phyloP scores from a whole-genome alignment of 305 asterid species.

The Rubia balearica region DNA sequence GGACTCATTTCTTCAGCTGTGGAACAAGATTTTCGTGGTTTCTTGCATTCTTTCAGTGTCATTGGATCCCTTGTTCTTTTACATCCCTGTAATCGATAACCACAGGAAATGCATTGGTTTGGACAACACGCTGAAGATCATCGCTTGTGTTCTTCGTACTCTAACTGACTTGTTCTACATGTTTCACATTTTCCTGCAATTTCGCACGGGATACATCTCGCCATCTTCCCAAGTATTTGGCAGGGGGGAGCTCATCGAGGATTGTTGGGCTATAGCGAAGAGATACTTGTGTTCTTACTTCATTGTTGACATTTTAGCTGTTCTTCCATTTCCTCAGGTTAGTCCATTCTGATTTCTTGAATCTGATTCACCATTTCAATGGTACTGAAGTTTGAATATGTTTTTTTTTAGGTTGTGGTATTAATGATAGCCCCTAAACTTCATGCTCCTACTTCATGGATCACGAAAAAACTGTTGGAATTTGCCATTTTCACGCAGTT shows the following conservation, averaged over 20 bases:
- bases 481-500: slow-evolving; percentile 36
- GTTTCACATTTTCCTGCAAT: slow-evolving; percentile 49
- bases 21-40: slow-evolving; percentile 48
- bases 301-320: slow-evolving; percentile 43
- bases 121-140: slow-evolving; percentile 33
- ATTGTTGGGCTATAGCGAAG: slow-evolving; percentile 40
- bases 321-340: slow-evolving; percentile 76
- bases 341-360: background rate
- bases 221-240: slow-evolving; percentile 58
- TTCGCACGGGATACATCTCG: slow-evolving; percentile 51
- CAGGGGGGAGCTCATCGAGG: slow-evolving; percentile 51
- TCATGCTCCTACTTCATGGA: slow-evolving; percentile 34
- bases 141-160: slow-evolving; percentile 51
- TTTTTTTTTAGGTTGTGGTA: slow-evolving; percentile 33
- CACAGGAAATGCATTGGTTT: slow-evolving; percentile 32
- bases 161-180: slow-evolving; percentile 46
- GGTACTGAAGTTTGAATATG: background rate
- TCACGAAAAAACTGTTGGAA: slow-evolving; percentile 38
- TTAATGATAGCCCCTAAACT: slow-evolving; percentile 24
- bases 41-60: slow-evolving; percentile 43
- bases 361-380: background rate
- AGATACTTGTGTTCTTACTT: slow-evolving; percentile 49
- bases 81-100: slow-evolving; percentile 43
- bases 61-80: slow-evolving; percentile 61
- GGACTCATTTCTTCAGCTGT: slow-evolving; percentile 36